Evolutionary conservation across 1,284 basidiomycete species (phyloP), one percentile per base, ranked within the genome.

Genomic region (Puccinia polysora): DNA sequence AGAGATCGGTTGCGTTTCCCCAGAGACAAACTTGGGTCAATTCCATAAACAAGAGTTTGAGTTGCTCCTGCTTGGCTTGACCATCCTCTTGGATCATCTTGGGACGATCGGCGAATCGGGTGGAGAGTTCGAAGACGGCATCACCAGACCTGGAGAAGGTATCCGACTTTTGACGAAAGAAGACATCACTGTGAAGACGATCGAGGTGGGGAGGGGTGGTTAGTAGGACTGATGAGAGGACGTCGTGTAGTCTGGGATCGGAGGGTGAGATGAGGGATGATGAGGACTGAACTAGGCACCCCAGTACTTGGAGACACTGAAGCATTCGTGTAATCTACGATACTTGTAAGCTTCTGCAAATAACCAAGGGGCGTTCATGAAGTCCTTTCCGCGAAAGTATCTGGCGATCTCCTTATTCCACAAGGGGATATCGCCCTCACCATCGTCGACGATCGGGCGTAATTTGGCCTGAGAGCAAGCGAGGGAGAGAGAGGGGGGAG

Each of bases 261-360:
- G n/a, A n/a, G n/a, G n/a, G n/a, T n/a, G n/a, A n/a, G n/a, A 25
- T 5, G 25, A 32, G 15, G 55, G 63, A 47, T 32, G 8, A 89
- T 87, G 5, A 30, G 34, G 0, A 32, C 60, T 56, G 45, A 23
- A 73, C 64, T 55, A 52, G 8, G 62, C 80, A 90, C 91, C 77
- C 91, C 92, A 97, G 81, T 87, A 88, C 79, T 90, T 92, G 83
- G 89, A 91, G 74, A 92, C 84, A 75, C 89, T 92, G 82, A 97
- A 97, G 82, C 91, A 94, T 81, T 97, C 94, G 75, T 91, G 91
- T 71, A 98, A 84, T 32, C 76, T 58, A 53, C 65, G 89, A 81
- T 97, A 97, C 82, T 97, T 97, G 85, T 97, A 97, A 18, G 94
- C 93, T 81, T 97, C 94, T 59, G 95, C 95, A 77, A 95, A 95